Conservation (phyloP, 139 green algal genomes). For the Volvox reticuliferus region DNA sequence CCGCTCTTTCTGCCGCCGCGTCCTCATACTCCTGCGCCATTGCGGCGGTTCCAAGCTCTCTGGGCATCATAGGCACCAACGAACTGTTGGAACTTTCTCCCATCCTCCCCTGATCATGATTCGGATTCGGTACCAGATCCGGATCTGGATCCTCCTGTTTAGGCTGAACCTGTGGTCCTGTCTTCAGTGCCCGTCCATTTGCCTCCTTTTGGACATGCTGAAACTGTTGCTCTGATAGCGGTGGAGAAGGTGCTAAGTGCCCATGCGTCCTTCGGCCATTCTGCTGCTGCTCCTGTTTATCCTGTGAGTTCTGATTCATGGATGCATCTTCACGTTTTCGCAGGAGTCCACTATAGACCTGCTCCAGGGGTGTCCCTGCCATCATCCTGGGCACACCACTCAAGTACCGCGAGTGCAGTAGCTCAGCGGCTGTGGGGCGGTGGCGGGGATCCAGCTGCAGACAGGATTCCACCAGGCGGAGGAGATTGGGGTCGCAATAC, state of each 20-base stretch:
- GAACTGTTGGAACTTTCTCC: background rate
- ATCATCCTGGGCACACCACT: conserved; percentile 11
- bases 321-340: background rate
- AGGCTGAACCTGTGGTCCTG: too few relatives aligned
- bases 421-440: conserved; percentile 20
- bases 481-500: background rate
- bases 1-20: background rate
- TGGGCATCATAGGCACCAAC: background rate
- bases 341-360: background rate
- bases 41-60: background rate
- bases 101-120: background rate
- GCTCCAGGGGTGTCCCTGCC: background rate
- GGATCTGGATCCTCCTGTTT: background rate
- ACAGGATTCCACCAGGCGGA: conserved; percentile 30
- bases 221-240: background rate
- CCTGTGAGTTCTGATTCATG: background rate
- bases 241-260: background rate
- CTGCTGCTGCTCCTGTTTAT: background rate
- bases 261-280: too few relatives aligned
- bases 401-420: conserved; percentile 33
- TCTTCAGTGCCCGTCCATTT: too few relatives aligned
- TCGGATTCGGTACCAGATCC: too few relatives aligned
- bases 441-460: background rate
- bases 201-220: background rate
- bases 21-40: background rate